Evolutionary conservation across 257 asterid species (phyloP).

Genomic region (Solanum raphanifolium): DNA sequence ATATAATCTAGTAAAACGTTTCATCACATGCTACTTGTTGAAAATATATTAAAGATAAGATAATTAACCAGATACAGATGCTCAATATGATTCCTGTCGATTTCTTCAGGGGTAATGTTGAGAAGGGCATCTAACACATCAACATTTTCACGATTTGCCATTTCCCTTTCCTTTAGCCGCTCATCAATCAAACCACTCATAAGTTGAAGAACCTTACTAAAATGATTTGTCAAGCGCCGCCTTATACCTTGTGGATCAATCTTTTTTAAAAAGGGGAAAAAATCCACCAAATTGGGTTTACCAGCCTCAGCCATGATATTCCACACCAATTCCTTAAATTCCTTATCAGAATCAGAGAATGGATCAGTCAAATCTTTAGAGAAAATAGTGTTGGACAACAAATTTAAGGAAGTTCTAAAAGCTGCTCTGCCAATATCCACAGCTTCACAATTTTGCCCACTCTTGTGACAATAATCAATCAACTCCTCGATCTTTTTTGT

Average conservation of each 20-base stretch:
- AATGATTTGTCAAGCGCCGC: slow-evolving; percentile 6
- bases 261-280: slow-evolving; percentile 26
- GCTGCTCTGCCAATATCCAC: slow-evolving; percentile 18
- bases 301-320: slow-evolving; percentile 26
- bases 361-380: slow-evolving; percentile 42
- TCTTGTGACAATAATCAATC: slow-evolving; percentile 13
- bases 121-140: slow-evolving; percentile 29
- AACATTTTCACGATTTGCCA: neutral
- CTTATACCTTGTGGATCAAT: slow-evolving; percentile 41
- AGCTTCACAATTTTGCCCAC: slow-evolving; percentile 22
- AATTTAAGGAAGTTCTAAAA: slow-evolving; percentile 26
- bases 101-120: slow-evolving; percentile 32
- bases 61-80: slow-evolving; percentile 49
- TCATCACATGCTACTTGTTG: too few species aligned
- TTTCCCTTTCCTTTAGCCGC: slow-evolving; percentile 14
- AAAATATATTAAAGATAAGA: too few species aligned
- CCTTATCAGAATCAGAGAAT: slow-evolving; percentile 33
- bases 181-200: slow-evolving; percentile 30
- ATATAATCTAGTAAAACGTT: too few species aligned
- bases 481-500: slow-evolving; percentile 33
- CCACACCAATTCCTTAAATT: slow-evolving; percentile 38
- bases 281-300: slow-evolving; percentile 37
- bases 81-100: slow-evolving; percentile 52
- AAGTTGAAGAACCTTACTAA: slow-evolving; percentile 19
- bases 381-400: slow-evolving; percentile 41